Base-by-base conservation (phyloP, 306 rosid genomes). In the Citrullus mucosospermus region DNA sequence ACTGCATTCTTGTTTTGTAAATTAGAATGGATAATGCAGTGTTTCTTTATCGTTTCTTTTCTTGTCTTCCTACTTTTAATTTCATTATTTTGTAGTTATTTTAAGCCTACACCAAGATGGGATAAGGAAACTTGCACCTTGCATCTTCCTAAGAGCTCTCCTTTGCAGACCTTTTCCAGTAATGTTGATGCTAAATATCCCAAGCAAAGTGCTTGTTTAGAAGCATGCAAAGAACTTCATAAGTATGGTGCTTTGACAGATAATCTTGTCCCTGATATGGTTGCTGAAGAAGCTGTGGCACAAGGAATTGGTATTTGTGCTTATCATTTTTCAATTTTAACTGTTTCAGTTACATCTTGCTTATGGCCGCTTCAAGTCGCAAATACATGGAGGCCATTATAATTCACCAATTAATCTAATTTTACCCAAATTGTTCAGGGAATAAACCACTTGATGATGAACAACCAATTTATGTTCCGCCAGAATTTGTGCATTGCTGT, bases 191-290 rank as follows among this genome's bases (percentile, higher is more conserved):
- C 10, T 17, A 92, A 87, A 75, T 2, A 54, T 73, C 59, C 85
- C 54, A 92, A 92, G 90, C 89, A 89, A 68, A 80, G 75, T 43
- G 95, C 96, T 51, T 94, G 97, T 80, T 93, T 94, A 81, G 92
- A 94, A 88, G 97, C 96, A 32, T 94, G 98, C 86, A 94, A 87
- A 80, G 83, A 87, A 86, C 96, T 92, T 82, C 98, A 94, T 65
- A 78, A 88, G 75, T 78, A 83, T 81, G 98, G 95, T 56, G 97
- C 96, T 75, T 85, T 94, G 79, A 89, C 94, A 1, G 93, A 92
- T 83, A 83, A 87, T 77, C 97, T 94, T 79, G 91, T 90, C 69
- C 93, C 97, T 14, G 88, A 86, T 70, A 82, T 85, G 62, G 83
- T 85, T 34, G 71, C 81, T 65, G 97, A 92, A 82, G 93, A 89